Conservation (phyloP, 306 rosid species). For the Dryas octopetala region DNA sequence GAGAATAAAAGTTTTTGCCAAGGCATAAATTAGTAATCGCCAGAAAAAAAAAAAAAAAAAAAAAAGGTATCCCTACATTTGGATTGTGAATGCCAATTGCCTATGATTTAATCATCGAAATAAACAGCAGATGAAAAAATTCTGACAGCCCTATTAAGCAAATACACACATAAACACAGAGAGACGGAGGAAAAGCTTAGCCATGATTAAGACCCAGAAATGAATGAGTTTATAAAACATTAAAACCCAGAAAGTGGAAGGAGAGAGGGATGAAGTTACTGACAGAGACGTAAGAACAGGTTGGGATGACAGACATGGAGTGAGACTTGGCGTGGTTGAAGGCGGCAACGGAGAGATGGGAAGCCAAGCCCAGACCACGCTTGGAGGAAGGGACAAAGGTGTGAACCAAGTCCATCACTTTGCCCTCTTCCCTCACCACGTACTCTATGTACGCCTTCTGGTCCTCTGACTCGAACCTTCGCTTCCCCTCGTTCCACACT, state of each 20-base stretch:
- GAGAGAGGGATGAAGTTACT: slow-evolving; percentile 23
- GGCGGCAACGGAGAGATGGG: slow-evolving; percentile 74
- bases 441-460: slow-evolving; percentile 68
- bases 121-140: too few relatives aligned
- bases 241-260: neutral
- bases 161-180: too few relatives aligned
- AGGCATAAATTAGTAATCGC: too few relatives aligned
- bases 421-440: slow-evolving; percentile 43
- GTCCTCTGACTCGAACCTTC: slow-evolving; percentile 81
- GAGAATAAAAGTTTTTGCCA: too few relatives aligned
- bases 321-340: slow-evolving; percentile 66
- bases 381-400: slow-evolving; percentile 84
- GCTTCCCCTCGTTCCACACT: slow-evolving; percentile 52
- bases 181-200: neutral
- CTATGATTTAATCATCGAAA: too few relatives aligned
- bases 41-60: too few relatives aligned
- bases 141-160: neutral
- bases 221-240: neutral
- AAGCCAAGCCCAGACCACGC: slow-evolving; percentile 84
- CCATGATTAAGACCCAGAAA: neutral
- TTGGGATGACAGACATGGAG: slow-evolving; percentile 60
- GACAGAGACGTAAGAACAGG: slow-evolving; percentile 87
- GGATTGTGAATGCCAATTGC: neutral
- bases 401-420: slow-evolving; percentile 74
- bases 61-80: too few relatives aligned